phyloP scores from a whole-genome alignment of 306 rosid species.

The Benincasa hispida region DNA sequence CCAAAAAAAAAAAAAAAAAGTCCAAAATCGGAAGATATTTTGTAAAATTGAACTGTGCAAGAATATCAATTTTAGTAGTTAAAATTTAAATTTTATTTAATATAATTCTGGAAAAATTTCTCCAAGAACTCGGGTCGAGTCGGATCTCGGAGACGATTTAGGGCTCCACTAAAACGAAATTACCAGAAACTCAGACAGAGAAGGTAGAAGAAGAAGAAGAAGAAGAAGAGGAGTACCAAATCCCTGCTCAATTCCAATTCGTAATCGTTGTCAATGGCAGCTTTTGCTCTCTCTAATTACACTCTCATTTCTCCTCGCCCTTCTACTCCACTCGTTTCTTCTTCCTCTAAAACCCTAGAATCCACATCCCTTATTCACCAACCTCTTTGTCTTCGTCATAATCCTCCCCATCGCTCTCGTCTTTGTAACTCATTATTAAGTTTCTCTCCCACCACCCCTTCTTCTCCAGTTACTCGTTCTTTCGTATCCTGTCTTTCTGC shows the following conservation, averaged over 20 bases:
- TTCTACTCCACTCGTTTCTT: slow-evolving; percentile 19
- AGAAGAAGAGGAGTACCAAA: neutral
- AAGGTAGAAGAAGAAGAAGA: neutral
- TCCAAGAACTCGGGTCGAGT: neutral
- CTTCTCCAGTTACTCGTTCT: slow-evolving; percentile 3
- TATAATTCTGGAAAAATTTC: too few relatives aligned
- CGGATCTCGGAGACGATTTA: neutral
- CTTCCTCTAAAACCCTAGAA: slow-evolving; percentile 24
- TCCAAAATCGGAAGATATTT: too few relatives aligned
- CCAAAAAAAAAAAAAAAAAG: too few relatives aligned
- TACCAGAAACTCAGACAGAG: neutral
- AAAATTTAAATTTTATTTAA: too few relatives aligned
- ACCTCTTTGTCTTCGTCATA: neutral
- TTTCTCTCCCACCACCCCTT: slow-evolving; percentile 19
- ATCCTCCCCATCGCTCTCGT: slow-evolving; percentile 4
- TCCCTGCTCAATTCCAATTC: neutral
- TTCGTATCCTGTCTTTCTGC: slow-evolving; percentile 26
- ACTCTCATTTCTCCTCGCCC: slow-evolving; percentile 20
- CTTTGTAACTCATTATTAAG: slow-evolving; percentile 11
- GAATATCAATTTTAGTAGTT: too few relatives aligned
- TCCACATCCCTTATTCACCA: slow-evolving; percentile 13
- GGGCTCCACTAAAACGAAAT: neutral
- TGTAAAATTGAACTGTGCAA: too few relatives aligned
- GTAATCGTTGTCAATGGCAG: slow-evolving; percentile 29
- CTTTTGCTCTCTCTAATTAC: slow-evolving; percentile 25